Evolutionary conservation across 2,329 filamentous ascomycete species (phyloP).

Genomic region (Penicillium brevicompactum): DNA sequence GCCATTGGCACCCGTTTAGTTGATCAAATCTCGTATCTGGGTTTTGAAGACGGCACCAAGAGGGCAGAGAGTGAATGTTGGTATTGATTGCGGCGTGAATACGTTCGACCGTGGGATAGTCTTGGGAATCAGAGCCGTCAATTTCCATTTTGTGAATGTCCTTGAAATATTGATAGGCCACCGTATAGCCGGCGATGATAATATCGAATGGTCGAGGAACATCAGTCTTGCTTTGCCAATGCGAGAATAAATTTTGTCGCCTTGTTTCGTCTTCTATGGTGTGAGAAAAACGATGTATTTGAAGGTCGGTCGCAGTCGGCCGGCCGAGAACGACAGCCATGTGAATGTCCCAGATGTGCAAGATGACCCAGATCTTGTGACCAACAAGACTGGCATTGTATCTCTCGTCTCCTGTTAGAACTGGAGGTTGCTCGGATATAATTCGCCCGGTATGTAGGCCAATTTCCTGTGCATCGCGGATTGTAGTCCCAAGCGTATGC

Average conservation of each 20-base stretch:
- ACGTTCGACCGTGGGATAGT: constrained; percentile 11
- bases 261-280: constrained; percentile 6
- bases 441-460: constrained; percentile 18
- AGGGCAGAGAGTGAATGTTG: constrained; percentile 10
- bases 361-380: constrained; percentile 18
- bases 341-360: constrained; percentile 25
- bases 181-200: neutral
- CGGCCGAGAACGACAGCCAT: constrained; percentile 24
- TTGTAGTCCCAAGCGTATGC: constrained; percentile 18
- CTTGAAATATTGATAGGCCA: neutral
- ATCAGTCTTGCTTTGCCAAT: neutral
- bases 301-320: constrained; percentile 16
- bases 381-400: neutral
- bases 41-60: constrained; percentile 18
- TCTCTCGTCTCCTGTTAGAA: neutral
- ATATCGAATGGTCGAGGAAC: neutral
- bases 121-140: neutral
- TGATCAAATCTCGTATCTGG: constrained; percentile 19
- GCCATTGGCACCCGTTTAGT: constrained; percentile 13
- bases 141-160: neutral
- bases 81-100: constrained; percentile 11
- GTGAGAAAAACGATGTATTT: constrained; percentile 11
- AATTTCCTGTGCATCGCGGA: constrained; percentile 24
- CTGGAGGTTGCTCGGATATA: neutral
- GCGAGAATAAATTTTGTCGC: constrained; percentile 7